Percentiles rank a stretch among this genome's conserved stretches.
These are phyloP conservation scores for Alnus glutinosa DNA, from an alignment of 306 rosid genomes.

Conservation along the genomic window DNA sequence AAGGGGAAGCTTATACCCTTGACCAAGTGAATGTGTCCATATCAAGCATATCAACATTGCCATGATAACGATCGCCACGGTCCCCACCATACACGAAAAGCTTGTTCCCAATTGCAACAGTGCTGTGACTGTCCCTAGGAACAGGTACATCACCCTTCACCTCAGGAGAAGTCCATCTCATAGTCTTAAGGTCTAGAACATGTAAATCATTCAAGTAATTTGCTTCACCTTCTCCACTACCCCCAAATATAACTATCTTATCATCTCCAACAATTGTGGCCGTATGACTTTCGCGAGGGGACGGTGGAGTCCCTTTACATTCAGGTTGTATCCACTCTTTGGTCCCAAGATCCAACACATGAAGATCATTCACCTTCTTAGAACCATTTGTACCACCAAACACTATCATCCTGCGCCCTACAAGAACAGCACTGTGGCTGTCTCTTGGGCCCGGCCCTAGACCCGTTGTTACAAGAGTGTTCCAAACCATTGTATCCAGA, in stretches of 20 bases:
- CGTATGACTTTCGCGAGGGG: conserved; percentile 90
- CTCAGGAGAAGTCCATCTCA: conserved; percentile 75
- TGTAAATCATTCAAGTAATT: conserved; percentile 88
- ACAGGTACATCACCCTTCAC: conserved; percentile 77
- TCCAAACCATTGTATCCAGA: conserved; percentile 81
- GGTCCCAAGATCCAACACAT: conserved; percentile 65
- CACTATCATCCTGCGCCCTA: conserved; percentile 70
- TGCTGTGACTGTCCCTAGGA: conserved; percentile 89
- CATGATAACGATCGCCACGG: conserved; percentile 81
- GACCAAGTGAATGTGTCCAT: conserved; percentile 86
- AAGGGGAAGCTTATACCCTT: conserved; percentile 48
- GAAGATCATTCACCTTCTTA: conserved; percentile 82
- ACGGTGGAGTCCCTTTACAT: conserved; percentile 76
- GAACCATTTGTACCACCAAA: conserved; percentile 96
- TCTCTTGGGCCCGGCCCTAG: conserved; percentile 93
- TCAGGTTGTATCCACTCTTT: conserved; percentile 70
- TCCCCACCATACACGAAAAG: conserved; percentile 92
- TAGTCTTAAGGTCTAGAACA: conserved; percentile 62
- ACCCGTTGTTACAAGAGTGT: conserved; percentile 58
- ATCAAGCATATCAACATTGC: conserved; percentile 77
- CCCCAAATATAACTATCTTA: conserved; percentile 80
- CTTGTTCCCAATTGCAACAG: conserved; percentile 73
- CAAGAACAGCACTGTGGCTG: conserved; percentile 79
- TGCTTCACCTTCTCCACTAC: conserved; percentile 92
- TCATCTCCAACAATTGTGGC: conserved; percentile 74